A percentile compares a stretch with the other conserved stretches of the same genome.
phyloP scores from a whole-genome alignment of 805 yeast genomes.

The Pichia eremophila region DNA sequence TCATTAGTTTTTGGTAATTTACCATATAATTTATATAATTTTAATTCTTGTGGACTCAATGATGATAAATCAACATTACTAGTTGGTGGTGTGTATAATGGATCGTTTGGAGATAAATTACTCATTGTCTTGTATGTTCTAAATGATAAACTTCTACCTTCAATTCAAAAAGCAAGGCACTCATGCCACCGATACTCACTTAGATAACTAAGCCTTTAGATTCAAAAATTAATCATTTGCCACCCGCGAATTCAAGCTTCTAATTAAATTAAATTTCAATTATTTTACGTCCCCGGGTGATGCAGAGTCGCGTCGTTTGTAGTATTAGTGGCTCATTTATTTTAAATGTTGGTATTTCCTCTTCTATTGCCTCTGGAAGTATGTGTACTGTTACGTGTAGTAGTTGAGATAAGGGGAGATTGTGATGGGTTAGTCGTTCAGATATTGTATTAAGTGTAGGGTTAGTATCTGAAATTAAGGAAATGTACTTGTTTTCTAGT shows the following conservation, averaged over 20 bases:
- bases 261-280: neutral
- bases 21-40: slow-evolving; percentile 73
- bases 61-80: slow-evolving; percentile 40
- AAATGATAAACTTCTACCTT: no score
- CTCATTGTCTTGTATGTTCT: neutral
- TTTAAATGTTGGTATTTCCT: neutral
- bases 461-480: neutral
- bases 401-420: neutral
- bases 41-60: slow-evolving; percentile 70
- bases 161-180: no score
- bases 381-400: neutral
- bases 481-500: neutral
- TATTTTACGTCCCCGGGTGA: neutral
- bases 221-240: neutral
- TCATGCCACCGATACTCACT: no score
- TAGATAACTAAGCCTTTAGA: no score
- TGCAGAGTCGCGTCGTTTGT: neutral
- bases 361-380: neutral
- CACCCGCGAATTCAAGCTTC: neutral
- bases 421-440: neutral
- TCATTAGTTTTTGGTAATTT: slow-evolving; percentile 76
- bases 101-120: slow-evolving; percentile 31
- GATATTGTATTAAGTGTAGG: neutral
- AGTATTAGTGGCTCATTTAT: neutral
- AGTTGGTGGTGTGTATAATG: slow-evolving; percentile 34